Evolutionary conservation across 192 early-diverging fungal genomes (phyloP).

Genomic region (Rhizophagus sp.): DNA sequence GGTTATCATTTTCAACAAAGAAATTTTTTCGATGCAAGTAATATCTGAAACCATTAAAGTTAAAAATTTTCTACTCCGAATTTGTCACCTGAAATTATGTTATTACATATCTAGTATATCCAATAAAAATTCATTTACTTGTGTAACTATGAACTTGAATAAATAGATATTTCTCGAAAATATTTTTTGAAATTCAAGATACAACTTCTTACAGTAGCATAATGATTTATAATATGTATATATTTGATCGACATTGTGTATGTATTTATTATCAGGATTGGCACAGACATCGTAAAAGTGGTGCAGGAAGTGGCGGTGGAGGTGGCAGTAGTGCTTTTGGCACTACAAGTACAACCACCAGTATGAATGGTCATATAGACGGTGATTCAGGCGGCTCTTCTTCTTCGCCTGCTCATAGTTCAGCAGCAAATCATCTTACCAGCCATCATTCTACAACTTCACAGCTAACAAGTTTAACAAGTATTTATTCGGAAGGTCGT

Average conservation of each 20-base stretch:
- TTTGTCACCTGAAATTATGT: too few relatives aligned
- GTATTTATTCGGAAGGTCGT: conserved; percentile 45
- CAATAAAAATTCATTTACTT: background rate
- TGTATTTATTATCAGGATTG: conserved; percentile 88
- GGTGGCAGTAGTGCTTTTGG: conserved; percentile 31
- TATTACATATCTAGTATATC: background rate
- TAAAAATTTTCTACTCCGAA: background rate
- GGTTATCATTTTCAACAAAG: background rate
- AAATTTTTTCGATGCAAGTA: background rate
- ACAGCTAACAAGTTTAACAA: conserved; percentile 29
- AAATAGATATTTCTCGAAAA: background rate
- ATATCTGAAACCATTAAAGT: background rate
- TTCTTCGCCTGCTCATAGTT: conserved; percentile 31
- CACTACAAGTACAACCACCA: conserved; percentile 39
- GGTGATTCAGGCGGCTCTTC: conserved; percentile 24
- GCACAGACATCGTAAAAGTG: conserved; percentile 50
- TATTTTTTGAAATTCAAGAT: background rate
- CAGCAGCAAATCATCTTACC: conserved; percentile 30
- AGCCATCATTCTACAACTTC: conserved; percentile 28
- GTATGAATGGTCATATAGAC: conserved; percentile 42
- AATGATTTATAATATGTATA: conserved; percentile 85
- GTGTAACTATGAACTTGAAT: background rate
- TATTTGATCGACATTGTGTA: conserved; percentile 92
- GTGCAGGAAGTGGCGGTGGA: conserved; percentile 32
- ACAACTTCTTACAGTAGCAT: conserved; percentile 8